These are phyloP conservation scores for Neurospora sp. DNA, from an alignment of 2,329 filamentous ascomycete genomes.

Conservation along the genomic window DNA sequence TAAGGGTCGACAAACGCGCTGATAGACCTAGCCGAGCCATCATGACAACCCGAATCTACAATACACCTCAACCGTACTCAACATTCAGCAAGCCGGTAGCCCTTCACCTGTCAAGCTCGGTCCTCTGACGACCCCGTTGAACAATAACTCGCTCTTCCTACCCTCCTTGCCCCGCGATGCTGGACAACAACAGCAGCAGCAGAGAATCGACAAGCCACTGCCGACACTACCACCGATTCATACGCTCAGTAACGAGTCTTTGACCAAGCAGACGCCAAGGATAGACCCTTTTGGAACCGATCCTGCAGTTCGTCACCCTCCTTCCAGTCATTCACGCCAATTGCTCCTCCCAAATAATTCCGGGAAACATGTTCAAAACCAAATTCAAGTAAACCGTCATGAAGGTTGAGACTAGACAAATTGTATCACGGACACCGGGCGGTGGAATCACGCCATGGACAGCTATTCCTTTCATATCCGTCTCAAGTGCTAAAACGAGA, in stretches of 20 bases:
- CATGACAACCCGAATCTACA: not conserved
- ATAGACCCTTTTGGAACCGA: constrained; percentile 11
- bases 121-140: constrained; percentile 31
- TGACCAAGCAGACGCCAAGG: constrained; percentile 10
- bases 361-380: not conserved
- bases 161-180: constrained; percentile 43
- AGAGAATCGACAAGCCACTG: constrained; percentile 28
- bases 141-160: constrained; percentile 26
- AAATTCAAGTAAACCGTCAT: not conserved
- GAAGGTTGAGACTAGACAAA: not conserved
- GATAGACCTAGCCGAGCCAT: not conserved
- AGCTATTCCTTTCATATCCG: not conserved
- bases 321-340: constrained; percentile 27
- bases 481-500: not conserved
- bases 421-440: not conserved
- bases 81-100: constrained; percentile 43
- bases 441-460: not conserved
- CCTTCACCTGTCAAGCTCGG: constrained; percentile 45
- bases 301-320: constrained; percentile 6
- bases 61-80: constrained; percentile 43
- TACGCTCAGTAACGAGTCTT: constrained; percentile 8
- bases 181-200: constrained; percentile 14
- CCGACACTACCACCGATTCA: constrained; percentile 18
- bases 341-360: constrained; percentile 21
- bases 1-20: not conserved